Conservation (phyloP, 2,329 filamentous ascomycete species). For the Fusarium sp. region DNA sequence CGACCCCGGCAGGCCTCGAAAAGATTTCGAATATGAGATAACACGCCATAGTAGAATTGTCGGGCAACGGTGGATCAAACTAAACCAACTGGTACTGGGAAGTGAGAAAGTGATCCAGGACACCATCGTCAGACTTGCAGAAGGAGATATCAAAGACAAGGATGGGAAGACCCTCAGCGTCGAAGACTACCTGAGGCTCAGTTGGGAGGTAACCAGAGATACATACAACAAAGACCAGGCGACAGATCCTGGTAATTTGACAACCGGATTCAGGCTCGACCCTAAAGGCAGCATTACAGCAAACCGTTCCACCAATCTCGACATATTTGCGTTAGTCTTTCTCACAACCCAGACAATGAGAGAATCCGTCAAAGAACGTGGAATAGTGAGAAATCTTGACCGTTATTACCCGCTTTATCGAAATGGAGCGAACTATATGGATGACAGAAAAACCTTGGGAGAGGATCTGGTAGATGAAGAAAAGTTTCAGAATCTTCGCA, state of each 20-base stretch:
- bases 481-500: background rate
- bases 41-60: background rate
- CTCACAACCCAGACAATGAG: slow-evolving; percentile 6
- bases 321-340: slow-evolving; percentile 33
- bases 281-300: slow-evolving; percentile 17
- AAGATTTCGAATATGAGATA: background rate
- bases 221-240: slow-evolving; percentile 19
- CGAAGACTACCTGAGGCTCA: slow-evolving; percentile 3
- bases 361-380: background rate
- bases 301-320: slow-evolving; percentile 32
- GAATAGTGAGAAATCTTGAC: background rate
- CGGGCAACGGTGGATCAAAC: slow-evolving; percentile 4
- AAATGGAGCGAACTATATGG: slow-evolving; percentile 35
- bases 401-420: slow-evolving; percentile 31
- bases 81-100: slow-evolving; percentile 10
- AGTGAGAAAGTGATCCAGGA: slow-evolving; percentile 27
- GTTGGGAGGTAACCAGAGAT: slow-evolving; percentile 23
- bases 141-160: background rate
- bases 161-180: slow-evolving; percentile 3
- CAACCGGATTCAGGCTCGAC: slow-evolving; percentile 28
- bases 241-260: background rate
- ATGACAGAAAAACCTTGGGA: background rate
- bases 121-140: slow-evolving; percentile 12
- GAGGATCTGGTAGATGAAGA: background rate
- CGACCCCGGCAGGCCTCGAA: slow-evolving; percentile 13